A percentile compares a stretch with the other conserved stretches of the same genome.
Conservation (phyloP, 2,329 filamentous ascomycete genomes). For the Hypoxylon sp. region DNA sequence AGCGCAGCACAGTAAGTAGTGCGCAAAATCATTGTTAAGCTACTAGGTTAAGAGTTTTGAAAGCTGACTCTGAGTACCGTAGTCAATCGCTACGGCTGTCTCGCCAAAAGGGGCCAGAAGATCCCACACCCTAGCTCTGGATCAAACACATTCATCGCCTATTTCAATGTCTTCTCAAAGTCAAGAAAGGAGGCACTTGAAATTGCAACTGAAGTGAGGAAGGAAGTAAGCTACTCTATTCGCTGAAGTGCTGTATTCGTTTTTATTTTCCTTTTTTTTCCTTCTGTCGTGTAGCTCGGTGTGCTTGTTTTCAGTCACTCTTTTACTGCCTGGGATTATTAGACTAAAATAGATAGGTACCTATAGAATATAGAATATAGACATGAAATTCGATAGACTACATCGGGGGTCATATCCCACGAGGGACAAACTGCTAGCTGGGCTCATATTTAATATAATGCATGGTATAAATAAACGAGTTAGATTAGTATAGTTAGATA, state of each 20-base stretch:
- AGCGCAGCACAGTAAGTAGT: slow-evolving; percentile 37
- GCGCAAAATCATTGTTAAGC: background rate
- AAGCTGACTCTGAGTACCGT: slow-evolving; percentile 18
- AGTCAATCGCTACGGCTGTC: slow-evolving; percentile 48
- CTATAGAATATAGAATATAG: slow-evolving; percentile 5
- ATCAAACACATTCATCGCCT: slow-evolving; percentile 51
- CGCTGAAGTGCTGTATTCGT: slow-evolving; percentile 31
- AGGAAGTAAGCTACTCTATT: slow-evolving; percentile 48
- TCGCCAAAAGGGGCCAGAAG: slow-evolving; percentile 50
- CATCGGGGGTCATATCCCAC: background rate
- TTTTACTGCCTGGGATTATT: slow-evolving; percentile 1
- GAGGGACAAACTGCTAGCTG: background rate
- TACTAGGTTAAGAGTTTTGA: background rate
- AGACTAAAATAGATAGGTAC: background rate
- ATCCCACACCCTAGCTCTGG: slow-evolving; percentile 51
- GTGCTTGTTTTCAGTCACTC: slow-evolving; percentile 11
- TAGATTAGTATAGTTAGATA: background rate
- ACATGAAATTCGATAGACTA: slow-evolving; percentile 11
- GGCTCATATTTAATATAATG: background rate
- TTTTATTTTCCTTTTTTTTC: background rate
- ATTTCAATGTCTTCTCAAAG: slow-evolving; percentile 52
- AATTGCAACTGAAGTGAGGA: slow-evolving; percentile 45
- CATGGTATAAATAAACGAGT: background rate
- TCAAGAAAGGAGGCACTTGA: slow-evolving; percentile 48
- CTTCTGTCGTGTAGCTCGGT: background rate